Evolutionary conservation across 2,329 filamentous ascomycete species (phyloP).

Genomic region (Pseudophaeomoniella oleicola): DNA sequence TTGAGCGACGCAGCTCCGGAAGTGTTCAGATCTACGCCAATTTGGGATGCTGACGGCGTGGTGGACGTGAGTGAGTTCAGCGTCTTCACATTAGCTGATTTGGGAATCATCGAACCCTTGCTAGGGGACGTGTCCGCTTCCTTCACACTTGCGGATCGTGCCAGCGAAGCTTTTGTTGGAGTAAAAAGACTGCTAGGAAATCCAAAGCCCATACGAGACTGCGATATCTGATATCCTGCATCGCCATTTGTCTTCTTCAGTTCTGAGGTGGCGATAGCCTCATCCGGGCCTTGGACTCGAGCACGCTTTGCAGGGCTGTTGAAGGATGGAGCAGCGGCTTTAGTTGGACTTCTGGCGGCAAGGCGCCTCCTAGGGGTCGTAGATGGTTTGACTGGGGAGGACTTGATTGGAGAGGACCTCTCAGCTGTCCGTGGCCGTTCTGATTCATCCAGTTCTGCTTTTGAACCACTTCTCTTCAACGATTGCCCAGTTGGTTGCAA

Average conservation of each 20-base stretch:
- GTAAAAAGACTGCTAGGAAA: slow-evolving; percentile 48
- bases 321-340: slow-evolving; percentile 14
- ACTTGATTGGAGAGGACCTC: slow-evolving; percentile 16
- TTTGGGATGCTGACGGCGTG: neutral
- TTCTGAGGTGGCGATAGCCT: slow-evolving; percentile 44
- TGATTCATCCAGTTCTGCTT: slow-evolving; percentile 51
- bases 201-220: neutral
- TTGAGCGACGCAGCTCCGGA: neutral
- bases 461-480: slow-evolving; percentile 40
- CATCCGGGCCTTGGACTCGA: slow-evolving; percentile 53
- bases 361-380: slow-evolving; percentile 7
- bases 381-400: neutral
- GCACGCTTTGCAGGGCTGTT: slow-evolving; percentile 50
- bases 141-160: slow-evolving; percentile 43
- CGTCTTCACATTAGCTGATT: slow-evolving; percentile 39
- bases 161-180: slow-evolving; percentile 62
- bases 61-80: slow-evolving; percentile 24
- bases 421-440: slow-evolving; percentile 20
- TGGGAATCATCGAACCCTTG: slow-evolving; percentile 30
- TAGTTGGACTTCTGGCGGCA: slow-evolving; percentile 14
- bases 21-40: neutral
- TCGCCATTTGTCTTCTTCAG: neutral
- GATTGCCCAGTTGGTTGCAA: slow-evolving; percentile 24
- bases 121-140: slow-evolving; percentile 33
- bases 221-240: neutral